Conservation (phyloP, 2,329 filamentous ascomycete genomes). For the Fonsecaea multimorphosa region DNA sequence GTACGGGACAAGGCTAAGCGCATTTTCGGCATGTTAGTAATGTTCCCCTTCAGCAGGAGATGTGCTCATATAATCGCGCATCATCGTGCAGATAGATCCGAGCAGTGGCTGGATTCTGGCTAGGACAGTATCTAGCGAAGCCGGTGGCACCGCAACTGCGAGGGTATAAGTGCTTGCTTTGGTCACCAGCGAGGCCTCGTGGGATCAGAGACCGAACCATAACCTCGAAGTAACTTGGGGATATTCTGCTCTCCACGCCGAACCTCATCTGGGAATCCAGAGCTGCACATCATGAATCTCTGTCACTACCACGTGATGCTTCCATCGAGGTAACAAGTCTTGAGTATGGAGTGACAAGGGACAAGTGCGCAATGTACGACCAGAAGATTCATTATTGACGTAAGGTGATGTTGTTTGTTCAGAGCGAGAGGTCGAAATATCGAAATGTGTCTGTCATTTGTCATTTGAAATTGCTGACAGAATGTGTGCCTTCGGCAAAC, state of each 20-base stretch:
- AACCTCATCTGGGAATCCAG: background rate
- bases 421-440: background rate
- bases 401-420: background rate
- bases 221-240: background rate
- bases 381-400: background rate
- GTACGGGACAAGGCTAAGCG: background rate
- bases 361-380: background rate
- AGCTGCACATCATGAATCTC: background rate
- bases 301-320: background rate
- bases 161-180: background rate
- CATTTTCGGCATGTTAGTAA: background rate
- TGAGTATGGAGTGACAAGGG: background rate
- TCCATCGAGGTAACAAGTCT: background rate
- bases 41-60: background rate
- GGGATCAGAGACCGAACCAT: background rate
- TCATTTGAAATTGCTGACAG: background rate
- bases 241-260: background rate
- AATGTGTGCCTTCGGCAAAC: background rate
- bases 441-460: background rate
- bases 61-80: background rate
- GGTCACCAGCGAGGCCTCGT: background rate
- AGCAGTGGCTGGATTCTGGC: background rate
- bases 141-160: background rate
- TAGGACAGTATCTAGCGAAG: background rate
- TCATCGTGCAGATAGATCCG: background rate